Conservation (phyloP, 306 rosid genomes). For the Psophocarpus tetragonolobus region DNA sequence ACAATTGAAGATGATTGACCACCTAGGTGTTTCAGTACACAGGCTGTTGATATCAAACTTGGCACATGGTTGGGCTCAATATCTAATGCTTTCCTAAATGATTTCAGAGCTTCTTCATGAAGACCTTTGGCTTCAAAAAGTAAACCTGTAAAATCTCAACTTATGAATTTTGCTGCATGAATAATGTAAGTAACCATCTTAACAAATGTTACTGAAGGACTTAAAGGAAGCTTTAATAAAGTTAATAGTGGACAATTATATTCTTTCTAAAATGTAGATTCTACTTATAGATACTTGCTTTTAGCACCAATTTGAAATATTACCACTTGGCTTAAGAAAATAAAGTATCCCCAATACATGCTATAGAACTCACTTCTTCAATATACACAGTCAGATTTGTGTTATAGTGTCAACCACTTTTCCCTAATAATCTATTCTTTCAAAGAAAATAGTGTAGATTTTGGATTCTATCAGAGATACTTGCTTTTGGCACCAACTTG, state of each 20-base stretch:
- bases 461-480: not conserved
- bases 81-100: slow-evolving; percentile 74
- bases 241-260: not conserved
- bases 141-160: slow-evolving; percentile 52
- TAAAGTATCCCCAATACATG: not conserved
- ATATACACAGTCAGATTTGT: not conserved
- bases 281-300: not conserved
- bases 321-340: not conserved
- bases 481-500: not conserved
- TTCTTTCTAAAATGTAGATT: not conserved
- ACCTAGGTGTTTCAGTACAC: slow-evolving; percentile 66
- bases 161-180: not conserved
- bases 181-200: not conserved
- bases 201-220: not conserved
- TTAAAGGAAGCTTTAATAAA: not conserved
- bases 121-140: slow-evolving; percentile 72
- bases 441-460: not conserved
- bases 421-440: not conserved
- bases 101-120: slow-evolving; percentile 69
- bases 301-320: not conserved
- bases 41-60: slow-evolving; percentile 84
- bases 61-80: slow-evolving; percentile 71
- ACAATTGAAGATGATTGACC: slow-evolving; percentile 69
- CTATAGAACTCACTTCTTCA: not conserved
- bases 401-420: not conserved